A percentile compares a stretch with the other conserved stretches of the same genome.
These are phyloP conservation scores for Oidiodendron maius DNA, from an alignment of 495 filamentous ascomycete species.

Conservation along the genomic window DNA sequence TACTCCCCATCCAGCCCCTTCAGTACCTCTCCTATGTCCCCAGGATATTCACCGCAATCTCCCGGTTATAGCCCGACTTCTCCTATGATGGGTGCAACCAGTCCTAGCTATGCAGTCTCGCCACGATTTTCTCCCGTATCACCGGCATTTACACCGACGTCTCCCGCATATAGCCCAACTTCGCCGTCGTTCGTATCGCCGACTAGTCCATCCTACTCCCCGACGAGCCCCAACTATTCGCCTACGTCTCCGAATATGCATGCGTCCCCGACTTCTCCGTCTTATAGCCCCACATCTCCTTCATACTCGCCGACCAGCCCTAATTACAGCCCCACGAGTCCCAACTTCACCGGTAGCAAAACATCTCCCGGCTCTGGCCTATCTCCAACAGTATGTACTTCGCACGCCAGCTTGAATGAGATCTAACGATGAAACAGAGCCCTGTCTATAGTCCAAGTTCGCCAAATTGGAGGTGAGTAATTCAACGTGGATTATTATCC, in stretches of 20 bases:
- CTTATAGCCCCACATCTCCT: neutral
- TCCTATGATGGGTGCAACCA: constrained; percentile 53
- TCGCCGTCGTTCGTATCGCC: constrained; percentile 55
- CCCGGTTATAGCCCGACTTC: constrained; percentile 61
- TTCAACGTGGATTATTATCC: neutral
- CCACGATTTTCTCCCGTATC: constrained; percentile 67
- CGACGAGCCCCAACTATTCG: neutral
- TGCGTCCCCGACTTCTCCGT: neutral
- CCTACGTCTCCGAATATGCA: neutral
- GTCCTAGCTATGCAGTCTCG: constrained; percentile 60
- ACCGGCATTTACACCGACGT: constrained; percentile 80
- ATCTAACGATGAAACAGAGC: constrained; percentile 12
- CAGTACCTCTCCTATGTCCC: constrained; percentile 45
- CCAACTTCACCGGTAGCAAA: constrained; percentile 51
- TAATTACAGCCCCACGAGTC: constrained; percentile 69
- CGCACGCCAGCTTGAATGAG: neutral
- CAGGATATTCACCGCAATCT: constrained; percentile 70
- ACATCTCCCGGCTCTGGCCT: constrained; percentile 36
- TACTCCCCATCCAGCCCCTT: constrained; percentile 69
- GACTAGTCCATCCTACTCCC: constrained; percentile 23
- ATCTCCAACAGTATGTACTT: constrained; percentile 21
- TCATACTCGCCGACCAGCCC: constrained; percentile 56
- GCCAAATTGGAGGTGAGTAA: constrained; percentile 55
- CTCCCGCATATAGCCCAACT: constrained; percentile 58
- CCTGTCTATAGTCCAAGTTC: constrained; percentile 32